Percentiles rank a stretch among this genome's conserved stretches.
Conservation (phyloP, 164 flowering plant species). For the Amborella trichopoda region DNA sequence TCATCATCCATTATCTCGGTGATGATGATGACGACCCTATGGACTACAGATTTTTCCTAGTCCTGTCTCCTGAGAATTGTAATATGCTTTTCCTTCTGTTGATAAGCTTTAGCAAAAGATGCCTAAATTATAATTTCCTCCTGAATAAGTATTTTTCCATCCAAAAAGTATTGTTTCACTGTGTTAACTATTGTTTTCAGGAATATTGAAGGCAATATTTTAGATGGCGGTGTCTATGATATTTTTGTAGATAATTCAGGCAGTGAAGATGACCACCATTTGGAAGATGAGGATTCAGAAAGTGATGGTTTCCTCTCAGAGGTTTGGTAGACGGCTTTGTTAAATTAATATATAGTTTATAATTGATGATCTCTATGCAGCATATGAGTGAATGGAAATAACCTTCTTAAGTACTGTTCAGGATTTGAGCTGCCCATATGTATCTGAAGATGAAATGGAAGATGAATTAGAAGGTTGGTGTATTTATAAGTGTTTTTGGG, state of each 20-base stretch:
- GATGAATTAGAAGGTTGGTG: slow-evolving; percentile 26
- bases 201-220: slow-evolving; percentile 9
- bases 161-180: no score
- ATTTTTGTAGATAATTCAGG: slow-evolving; percentile 42
- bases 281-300: slow-evolving; percentile 44
- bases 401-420: slow-evolving; percentile 9
- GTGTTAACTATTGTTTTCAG: slow-evolving; percentile 16
- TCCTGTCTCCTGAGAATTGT: no score
- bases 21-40: no score
- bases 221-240: slow-evolving; percentile 21
- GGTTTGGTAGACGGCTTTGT: slow-evolving; percentile 27
- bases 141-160: no score
- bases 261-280: slow-evolving; percentile 37
- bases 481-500: neutral
- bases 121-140: no score
- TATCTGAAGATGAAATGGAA: slow-evolving; percentile 22
- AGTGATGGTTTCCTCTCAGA: slow-evolving; percentile 91
- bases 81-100: no score
- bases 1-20: no score
- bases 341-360: no score
- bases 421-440: slow-evolving; percentile 27
- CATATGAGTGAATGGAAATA: no score
- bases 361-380: no score
- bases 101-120: no score
- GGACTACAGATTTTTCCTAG: no score